Evolutionary conservation across 352 stramenopile genomes (phyloP), one percentile per base, ranked within the genome.

Genomic region (Phytophthora rubi): DNA sequence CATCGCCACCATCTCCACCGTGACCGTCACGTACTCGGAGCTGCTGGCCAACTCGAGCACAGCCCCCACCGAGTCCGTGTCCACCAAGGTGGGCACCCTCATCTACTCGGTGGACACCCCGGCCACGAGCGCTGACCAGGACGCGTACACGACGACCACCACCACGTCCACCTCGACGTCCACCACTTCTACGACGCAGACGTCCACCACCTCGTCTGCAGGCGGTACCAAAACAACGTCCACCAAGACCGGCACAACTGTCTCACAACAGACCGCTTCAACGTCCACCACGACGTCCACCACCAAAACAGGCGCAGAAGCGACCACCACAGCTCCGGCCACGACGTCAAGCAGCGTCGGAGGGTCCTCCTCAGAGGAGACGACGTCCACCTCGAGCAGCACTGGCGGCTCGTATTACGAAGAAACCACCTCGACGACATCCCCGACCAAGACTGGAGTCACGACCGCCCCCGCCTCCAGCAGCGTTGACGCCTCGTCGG

Each of bases 91-190:
- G 1, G 65, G 65, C 44, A 73, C 52, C 2, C 26, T 39, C 8
- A 39, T 68, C 13, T 13, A 58, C 2, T 60, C 45, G 26, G 51
- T 59, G 51, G 10, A 6, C 33, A 63, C 63, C 12, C 68, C 68
- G 16, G 45, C 68, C 12, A 37, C 49, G 15, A 53, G 21, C 23
- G 55, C 63, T 32, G 13, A 75, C 62, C 68, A 75, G 57, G 68
- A 75, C 55, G 55, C 68, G 32, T 75, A 75, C 62, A 68, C 68
- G 35, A 71, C 12, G 13, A 72, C 65, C 3, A 68, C 65, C 9
- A 45, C 39, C 0, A 71, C 65, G 33, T 62, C 65, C 2, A 68
- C 58, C 28, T 56, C 57, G 15, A 28, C 57, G 33, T 61, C 64
- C 8, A 42, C 39, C 26, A 71, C 48, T 15, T 58, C 59, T 1